Evolutionary conservation across 2,329 filamentous ascomycete genomes (phyloP).

Genomic region (Trematosphaeria pertusa): DNA sequence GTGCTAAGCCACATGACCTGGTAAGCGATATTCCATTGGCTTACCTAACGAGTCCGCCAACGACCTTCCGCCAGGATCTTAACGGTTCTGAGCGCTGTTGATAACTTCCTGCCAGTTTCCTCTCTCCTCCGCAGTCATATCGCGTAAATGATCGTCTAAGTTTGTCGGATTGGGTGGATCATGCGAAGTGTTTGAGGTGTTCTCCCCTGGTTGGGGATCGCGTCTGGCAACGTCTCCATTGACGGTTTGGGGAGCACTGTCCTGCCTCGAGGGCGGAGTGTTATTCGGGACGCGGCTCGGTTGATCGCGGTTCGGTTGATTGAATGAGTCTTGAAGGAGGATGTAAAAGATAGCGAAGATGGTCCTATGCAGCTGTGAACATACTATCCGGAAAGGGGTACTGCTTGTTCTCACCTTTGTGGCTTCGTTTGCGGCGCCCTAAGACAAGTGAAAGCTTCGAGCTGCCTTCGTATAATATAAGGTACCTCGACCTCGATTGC

Average conservation of each 20-base stretch:
- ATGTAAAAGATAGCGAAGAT: conserved; percentile 1
- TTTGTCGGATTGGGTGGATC: too few relatives aligned
- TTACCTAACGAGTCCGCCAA: too few relatives aligned
- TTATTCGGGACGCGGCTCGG: not conserved
- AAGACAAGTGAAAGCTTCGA: conserved; percentile 6
- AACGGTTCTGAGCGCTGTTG: too few relatives aligned
- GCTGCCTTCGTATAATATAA: not conserved
- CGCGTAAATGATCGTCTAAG: too few relatives aligned
- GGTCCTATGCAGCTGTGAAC: not conserved
- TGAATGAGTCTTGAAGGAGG: conserved; percentile 3
- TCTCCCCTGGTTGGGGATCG: not conserved
- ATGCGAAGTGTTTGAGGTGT: too few relatives aligned
- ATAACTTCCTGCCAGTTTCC: too few relatives aligned
- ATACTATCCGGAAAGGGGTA: not conserved
- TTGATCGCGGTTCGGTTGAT: conserved; percentile 1
- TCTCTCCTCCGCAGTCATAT: too few relatives aligned
- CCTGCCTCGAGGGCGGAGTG: not conserved
- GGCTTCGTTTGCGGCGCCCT: not conserved
- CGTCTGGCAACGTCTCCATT: not conserved
- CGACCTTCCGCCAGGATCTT: too few relatives aligned
- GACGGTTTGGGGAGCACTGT: not conserved
- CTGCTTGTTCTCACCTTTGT: conserved; percentile 4
- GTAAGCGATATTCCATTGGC: too few relatives aligned
- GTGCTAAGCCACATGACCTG: too few relatives aligned
- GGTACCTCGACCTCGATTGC: not conserved